Conservation (phyloP, 345 rosid species). For the Eucalyptus leucophloia region DNA sequence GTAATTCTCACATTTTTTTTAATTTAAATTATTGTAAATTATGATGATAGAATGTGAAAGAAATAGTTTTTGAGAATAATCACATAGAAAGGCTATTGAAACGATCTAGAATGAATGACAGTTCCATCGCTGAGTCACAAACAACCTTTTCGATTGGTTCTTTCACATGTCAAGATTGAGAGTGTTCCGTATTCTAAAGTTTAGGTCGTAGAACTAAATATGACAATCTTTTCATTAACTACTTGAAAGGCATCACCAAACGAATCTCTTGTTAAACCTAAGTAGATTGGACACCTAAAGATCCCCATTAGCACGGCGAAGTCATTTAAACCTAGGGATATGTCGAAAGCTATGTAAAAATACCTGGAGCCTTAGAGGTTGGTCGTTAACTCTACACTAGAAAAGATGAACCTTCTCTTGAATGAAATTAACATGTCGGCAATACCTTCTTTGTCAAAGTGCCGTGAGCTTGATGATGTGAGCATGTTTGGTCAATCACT, state of each 20-base stretch:
- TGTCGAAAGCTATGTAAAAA: background rate
- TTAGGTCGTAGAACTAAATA: background rate
- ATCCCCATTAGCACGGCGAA: background rate
- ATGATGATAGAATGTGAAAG: background rate
- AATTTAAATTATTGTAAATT: background rate
- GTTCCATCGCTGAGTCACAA: background rate
- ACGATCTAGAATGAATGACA: background rate
- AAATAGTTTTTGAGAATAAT: background rate
- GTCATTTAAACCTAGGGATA: background rate
- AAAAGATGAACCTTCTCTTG: background rate
- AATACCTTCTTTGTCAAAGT: background rate
- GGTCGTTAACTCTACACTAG: background rate
- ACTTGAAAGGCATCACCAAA: background rate
- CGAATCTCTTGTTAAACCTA: background rate
- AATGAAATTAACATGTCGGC: background rate
- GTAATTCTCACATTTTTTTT: background rate
- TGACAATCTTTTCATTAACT: background rate
- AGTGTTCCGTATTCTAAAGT: background rate
- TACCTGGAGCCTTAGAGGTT: background rate
- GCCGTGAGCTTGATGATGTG: background rate
- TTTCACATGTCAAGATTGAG: background rate
- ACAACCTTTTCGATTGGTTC: background rate
- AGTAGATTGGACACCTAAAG: background rate
- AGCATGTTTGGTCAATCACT: background rate
- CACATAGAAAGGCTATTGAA: background rate